Conservation (phyloP, 116 monocot species). For the Cymodocea nodosa region DNA sequence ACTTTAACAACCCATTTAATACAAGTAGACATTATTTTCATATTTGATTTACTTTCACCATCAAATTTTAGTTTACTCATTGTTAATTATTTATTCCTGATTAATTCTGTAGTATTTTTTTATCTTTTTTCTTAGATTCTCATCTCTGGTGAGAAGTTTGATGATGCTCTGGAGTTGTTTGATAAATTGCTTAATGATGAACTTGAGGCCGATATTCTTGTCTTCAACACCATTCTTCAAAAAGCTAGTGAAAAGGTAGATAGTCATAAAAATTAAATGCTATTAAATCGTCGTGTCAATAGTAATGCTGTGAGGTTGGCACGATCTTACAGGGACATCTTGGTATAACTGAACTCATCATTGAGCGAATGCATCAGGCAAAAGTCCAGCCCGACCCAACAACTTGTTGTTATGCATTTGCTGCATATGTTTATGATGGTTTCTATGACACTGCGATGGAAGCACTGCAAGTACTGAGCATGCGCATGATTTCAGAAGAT, state of each 20-base stretch:
- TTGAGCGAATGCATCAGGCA: constrained; percentile 45
- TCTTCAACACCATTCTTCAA: constrained; percentile 61
- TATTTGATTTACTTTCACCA: no score
- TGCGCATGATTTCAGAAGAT: constrained; percentile 85
- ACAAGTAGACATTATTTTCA: no score
- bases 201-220: constrained; percentile 50
- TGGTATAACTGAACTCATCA: constrained; percentile 46
- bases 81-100: background rate
- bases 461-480: constrained; percentile 73
- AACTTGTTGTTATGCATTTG: constrained; percentile 52
- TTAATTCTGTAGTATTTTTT: background rate
- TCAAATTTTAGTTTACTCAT: background rate
- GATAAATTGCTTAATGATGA: constrained; percentile 24
- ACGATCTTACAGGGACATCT: constrained; percentile 41
- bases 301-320: background rate
- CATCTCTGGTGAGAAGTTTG: constrained; percentile 47
- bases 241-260: constrained; percentile 67
- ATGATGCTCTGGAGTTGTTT: constrained; percentile 33
- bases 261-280: constrained; percentile 4
- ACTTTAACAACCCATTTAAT: no score
- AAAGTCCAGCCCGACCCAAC: constrained; percentile 73
- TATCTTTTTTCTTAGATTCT: constrained; percentile 28
- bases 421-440: constrained; percentile 36
- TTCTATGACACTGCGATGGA: constrained; percentile 67
- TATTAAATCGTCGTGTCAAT: background rate